Percentiles rank a stretch among this genome's conserved stretches.
phyloP scores from a whole-genome alignment of 495 filamentous ascomycete genomes.

The Bacidia rubella region DNA sequence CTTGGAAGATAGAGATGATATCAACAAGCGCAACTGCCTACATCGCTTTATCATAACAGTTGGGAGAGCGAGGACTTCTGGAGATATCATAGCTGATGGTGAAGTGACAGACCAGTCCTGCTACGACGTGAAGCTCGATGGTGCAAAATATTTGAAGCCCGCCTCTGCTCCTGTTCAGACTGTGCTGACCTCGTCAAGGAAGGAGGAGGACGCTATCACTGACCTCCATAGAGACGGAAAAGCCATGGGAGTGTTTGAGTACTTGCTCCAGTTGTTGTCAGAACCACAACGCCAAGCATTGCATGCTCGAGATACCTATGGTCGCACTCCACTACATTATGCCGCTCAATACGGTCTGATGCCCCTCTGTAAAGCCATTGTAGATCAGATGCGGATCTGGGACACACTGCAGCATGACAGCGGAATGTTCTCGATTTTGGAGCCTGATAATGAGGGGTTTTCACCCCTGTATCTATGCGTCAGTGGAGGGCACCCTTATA shows the following conservation, averaged over 20 bases:
- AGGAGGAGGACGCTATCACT: conserved; percentile 41
- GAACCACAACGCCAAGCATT: conserved; percentile 57
- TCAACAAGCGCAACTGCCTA: conserved; percentile 86
- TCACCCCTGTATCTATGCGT: conserved; percentile 87
- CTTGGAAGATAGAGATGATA: conserved; percentile 76
- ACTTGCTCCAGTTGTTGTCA: conserved; percentile 57
- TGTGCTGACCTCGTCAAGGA: conserved; percentile 41
- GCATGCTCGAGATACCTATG: conserved; percentile 57
- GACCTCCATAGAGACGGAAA: conserved; percentile 57
- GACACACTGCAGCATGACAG: conserved; percentile 67
- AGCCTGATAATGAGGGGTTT: conserved; percentile 88
- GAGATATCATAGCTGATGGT: conserved; percentile 32
- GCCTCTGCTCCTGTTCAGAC: conserved; percentile 51
- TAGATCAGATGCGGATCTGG: conserved; percentile 81
- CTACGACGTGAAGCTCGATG: conserved; percentile 37
- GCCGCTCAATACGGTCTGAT: conserved; percentile 90
- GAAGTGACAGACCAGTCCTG: conserved; percentile 30
- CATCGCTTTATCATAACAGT: conserved; percentile 85
- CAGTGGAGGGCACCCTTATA: conserved; percentile 76
- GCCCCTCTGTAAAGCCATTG: conserved; percentile 72
- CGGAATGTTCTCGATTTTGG: conserved; percentile 70
- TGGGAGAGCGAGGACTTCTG: conserved; percentile 51
- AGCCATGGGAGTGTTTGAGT: conserved; percentile 57
- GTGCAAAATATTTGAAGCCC: conserved; percentile 60
- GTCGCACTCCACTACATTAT: conserved; percentile 84